Evolutionary conservation across 148 eudicot species (phyloP), one percentile per base, ranked within the genome.

Genomic region (Cornus kousa): DNA sequence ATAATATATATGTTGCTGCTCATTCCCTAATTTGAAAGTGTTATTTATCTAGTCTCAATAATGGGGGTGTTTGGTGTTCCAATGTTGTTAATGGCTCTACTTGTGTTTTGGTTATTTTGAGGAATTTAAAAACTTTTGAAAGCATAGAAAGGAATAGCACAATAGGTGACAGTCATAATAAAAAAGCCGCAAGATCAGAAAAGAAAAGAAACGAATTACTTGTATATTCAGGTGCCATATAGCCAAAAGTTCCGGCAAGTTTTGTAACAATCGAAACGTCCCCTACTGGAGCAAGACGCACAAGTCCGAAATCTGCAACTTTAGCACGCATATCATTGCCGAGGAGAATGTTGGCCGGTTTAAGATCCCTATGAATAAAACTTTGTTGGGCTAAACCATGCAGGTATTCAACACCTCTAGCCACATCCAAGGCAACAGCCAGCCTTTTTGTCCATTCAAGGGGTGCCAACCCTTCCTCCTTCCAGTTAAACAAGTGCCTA

Each of bases 281-380:
- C 43, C 85, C 93, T 77, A 87, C 91, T 2, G 97, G 97, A 64
- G 90, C 97, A 79, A 88, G 91, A 11, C 97, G 92, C 77, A 93
- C 97, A 53, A 93, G 91, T 74, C 94, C 97, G 74, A 93, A 93
- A 81, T 93, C 97, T n/a, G 97, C 88, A 77, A 93, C 94, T 80
- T 93, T 93, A 40, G 94, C 94, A 16, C 87, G 86, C 90, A 93
- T 71, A 82, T 93, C 94, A 74, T 93, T 93, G 62, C 94, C 91
- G 37, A 93, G 79, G 16, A 93, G 94, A 74, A 93, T 93, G 67
- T 93, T 93, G 2, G 94, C 85, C 3, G 97, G 94, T 73, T 93
- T 93, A 39, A 93, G 91, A 82, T 93, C 97, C 77, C 97, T 82
- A 75, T 93, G 97, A 77, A 93, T 91, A 75, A 91, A 93, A 79